These are phyloP conservation scores for Ricinus communis DNA, from an alignment of 345 rosid species.

Conservation along the genomic window DNA sequence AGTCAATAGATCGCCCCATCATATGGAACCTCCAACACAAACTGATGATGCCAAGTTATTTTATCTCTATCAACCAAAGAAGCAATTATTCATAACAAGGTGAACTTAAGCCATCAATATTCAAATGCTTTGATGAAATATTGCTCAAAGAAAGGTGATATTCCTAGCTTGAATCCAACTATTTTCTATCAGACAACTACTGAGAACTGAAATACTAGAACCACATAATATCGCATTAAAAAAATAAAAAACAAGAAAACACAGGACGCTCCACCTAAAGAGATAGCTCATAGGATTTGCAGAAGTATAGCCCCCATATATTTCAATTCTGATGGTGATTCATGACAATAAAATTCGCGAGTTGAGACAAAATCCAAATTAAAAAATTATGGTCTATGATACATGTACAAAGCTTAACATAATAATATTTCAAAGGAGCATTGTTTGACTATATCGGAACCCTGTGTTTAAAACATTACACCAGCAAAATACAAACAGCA, in stretches of 20 bases:
- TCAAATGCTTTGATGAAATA: neutral
- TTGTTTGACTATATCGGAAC: conserved; percentile 37
- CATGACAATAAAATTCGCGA: conserved; percentile 18
- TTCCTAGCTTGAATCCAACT: conserved; percentile 10
- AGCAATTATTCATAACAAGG: too few species aligned
- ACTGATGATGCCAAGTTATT: too few species aligned
- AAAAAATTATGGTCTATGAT: conserved; percentile 32
- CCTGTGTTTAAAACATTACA: conserved; percentile 50
- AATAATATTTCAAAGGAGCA: conserved; percentile 32
- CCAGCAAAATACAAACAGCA: conserved; percentile 30
- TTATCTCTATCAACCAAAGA: too few species aligned
- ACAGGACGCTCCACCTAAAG: neutral
- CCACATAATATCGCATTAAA: too few species aligned
- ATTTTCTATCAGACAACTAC: conserved; percentile 3
- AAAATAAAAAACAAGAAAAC: neutral
- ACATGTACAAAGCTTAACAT: conserved; percentile 61
- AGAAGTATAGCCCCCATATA: neutral
- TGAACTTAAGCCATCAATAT: neutral
- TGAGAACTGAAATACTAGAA: neutral
- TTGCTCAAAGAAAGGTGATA: neutral
- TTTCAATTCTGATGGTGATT: conserved; percentile 13
- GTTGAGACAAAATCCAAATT: conserved; percentile 1
- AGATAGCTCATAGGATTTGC: neutral
- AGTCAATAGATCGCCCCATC: too few species aligned
- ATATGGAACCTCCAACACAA: too few species aligned